These are phyloP conservation scores for Earliella scabrosa DNA, from an alignment of 1,284 basidiomycete species.

Conservation along the genomic window DNA sequence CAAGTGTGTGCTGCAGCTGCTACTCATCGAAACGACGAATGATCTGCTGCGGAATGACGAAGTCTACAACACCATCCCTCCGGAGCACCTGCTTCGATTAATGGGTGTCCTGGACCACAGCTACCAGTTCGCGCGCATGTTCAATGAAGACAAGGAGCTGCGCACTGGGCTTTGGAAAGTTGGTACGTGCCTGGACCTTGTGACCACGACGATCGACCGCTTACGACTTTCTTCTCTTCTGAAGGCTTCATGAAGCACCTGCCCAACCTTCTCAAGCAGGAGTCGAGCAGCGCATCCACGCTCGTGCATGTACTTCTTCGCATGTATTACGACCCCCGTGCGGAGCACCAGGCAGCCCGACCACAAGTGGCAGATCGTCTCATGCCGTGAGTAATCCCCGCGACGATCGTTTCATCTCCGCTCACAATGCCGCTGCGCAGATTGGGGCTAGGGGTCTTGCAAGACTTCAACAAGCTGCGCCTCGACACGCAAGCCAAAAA, in stretches of 20 bases:
- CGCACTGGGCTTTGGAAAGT: slow-evolving; percentile 99
- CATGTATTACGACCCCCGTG: slow-evolving; percentile 94
- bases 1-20: slow-evolving; percentile 97
- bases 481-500: slow-evolving; percentile 94
- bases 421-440: slow-evolving; percentile 44
- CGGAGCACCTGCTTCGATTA: slow-evolving; percentile 89
- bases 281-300: slow-evolving; percentile 95
- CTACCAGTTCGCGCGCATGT: slow-evolving; percentile 96
- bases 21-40: slow-evolving; percentile 97
- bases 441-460: slow-evolving; percentile 88
- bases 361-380: slow-evolving; percentile 88
- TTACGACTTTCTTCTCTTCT: background rate
- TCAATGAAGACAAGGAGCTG: slow-evolving; percentile 98
- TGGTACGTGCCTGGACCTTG: slow-evolving; percentile 58
- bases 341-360: slow-evolving; percentile 82
- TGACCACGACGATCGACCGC: background rate
- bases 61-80: slow-evolving; percentile 94
- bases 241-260: slow-evolving; percentile 99
- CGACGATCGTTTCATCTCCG: background rate
- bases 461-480: slow-evolving; percentile 91
- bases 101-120: slow-evolving; percentile 96
- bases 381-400: slow-evolving; percentile 72
- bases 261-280: slow-evolving; percentile 97
- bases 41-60: slow-evolving; percentile 92
- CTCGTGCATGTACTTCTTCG: slow-evolving; percentile 90